phyloP scores from a whole-genome alignment of 78 protist genomes.

The Isochrysis galbana region DNA sequence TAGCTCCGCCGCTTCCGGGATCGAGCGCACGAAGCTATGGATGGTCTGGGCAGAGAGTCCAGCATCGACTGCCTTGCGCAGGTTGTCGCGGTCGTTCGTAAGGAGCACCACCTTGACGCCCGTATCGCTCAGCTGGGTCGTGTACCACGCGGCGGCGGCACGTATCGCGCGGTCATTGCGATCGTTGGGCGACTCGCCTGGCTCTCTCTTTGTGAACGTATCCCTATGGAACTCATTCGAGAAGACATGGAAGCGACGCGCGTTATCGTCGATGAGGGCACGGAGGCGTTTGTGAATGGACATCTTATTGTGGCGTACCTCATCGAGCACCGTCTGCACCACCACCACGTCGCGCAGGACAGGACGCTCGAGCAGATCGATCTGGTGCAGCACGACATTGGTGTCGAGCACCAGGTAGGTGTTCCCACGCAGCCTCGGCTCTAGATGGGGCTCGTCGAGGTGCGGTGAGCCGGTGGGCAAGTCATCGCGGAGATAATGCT shows the following conservation, averaged over 20 bases:
- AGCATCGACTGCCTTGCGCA: neutral
- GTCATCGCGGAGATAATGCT: conserved; percentile 52
- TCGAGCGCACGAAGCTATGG: neutral
- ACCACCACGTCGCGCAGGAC: conserved; percentile 29
- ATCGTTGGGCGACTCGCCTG: conserved; percentile 39
- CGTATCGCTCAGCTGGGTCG: conserved; percentile 13
- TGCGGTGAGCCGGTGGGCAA: conserved; percentile 1
- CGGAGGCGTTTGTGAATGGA: conserved; percentile 15
- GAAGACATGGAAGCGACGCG: neutral
- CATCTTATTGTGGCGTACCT: neutral
- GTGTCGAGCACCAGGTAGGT: conserved; percentile 42
- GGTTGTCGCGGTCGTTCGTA: conserved; percentile 32
- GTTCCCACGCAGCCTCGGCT: neutral
- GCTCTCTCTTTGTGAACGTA: neutral
- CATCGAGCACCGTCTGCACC: conserved; percentile 50
- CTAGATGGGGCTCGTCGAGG: neutral
- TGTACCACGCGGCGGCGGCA: conserved; percentile 24
- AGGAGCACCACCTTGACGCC: neutral
- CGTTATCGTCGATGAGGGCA: neutral
- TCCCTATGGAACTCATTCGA: conserved; percentile 26
- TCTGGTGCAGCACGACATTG: conserved; percentile 49
- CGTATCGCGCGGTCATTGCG: conserved; percentile 42
- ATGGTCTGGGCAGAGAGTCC: neutral
- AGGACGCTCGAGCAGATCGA: conserved; percentile 43
- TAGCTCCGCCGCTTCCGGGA: neutral